A percentile compares a stretch with the other conserved stretches of the same genome.
Conservation (phyloP, 495 filamentous ascomycete species). For the Aspergillus kassunensis region DNA sequence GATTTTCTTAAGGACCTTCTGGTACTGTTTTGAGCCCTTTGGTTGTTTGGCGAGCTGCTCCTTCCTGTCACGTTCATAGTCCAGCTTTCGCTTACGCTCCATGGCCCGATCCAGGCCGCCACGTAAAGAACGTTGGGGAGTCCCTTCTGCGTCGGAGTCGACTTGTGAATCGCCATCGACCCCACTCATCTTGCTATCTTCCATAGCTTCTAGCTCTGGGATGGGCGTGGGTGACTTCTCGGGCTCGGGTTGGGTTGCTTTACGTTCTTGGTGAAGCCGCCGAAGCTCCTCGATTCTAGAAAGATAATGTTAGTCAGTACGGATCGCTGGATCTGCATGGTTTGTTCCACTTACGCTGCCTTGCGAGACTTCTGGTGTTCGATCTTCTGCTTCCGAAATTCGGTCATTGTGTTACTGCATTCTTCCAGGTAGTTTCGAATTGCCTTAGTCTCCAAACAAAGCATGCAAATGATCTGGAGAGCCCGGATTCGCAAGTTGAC, state of each 20-base stretch:
- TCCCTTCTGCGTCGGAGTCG: slow-evolving; percentile 62
- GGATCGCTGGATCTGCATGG: too few species aligned
- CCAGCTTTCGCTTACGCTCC: slow-evolving; percentile 80
- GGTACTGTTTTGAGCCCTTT: slow-evolving; percentile 83
- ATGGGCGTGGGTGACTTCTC: slow-evolving; percentile 59
- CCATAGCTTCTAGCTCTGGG: slow-evolving; percentile 51
- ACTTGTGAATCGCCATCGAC: slow-evolving; percentile 55
- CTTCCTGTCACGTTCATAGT: slow-evolving; percentile 73
- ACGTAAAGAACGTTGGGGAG: slow-evolving; percentile 65
- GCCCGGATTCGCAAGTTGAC: slow-evolving; percentile 77
- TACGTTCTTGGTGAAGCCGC: slow-evolving; percentile 78
- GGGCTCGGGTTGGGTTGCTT: slow-evolving; percentile 71
- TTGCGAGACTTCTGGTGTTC: slow-evolving; percentile 83
- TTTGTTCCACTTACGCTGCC: slow-evolving; percentile 68
- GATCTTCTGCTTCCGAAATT: slow-evolving; percentile 90
- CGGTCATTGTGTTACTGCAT: slow-evolving; percentile 88
- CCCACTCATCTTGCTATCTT: slow-evolving; percentile 63
- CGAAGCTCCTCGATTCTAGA: slow-evolving; percentile 77
- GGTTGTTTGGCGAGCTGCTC: slow-evolving; percentile 76
- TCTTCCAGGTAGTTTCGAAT: slow-evolving; percentile 86
- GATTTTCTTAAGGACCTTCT: slow-evolving; percentile 82
- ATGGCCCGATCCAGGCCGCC: slow-evolving; percentile 72
- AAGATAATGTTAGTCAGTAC: slow-evolving; percentile 16
- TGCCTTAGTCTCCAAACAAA: slow-evolving; percentile 80
- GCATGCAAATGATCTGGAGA: slow-evolving; percentile 81